Base-by-base conservation (phyloP, 1,139 yeast genomes). In the Spathaspora jeffriesii region DNA sequence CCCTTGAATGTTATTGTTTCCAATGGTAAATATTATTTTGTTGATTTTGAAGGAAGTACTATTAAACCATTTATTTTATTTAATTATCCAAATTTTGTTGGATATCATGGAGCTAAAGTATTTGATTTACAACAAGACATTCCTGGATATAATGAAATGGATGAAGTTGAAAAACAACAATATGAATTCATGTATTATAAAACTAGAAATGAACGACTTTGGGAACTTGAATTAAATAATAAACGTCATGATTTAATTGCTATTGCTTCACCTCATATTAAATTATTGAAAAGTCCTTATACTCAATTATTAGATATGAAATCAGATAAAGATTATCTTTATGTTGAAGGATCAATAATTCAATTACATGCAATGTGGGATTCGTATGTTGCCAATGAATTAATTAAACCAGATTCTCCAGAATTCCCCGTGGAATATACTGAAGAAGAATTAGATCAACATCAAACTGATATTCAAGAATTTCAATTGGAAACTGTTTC, bases 151-250 rank as follows among this genome's bases (percentile, higher is more conserved):
- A 81, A 81, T 8, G 71, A 78, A 50, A 69, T 91, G 67, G 81
- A 81, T 45, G 95, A 85, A 30, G 70, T 79, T 40, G 96, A 89
- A 55, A 81, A 87, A 67, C 85, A 81, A 55, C 92, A 91, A 61
- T 88, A 88, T 59, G 85, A 85, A 60, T 91, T 87, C 67, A 88
- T 91, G 84, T 84, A 86, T 63, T 85, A 84, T 57, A 84, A 92
- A 66, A 91, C 98, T 7, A 85, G 97, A 75, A 90, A 91, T 64
- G 96, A 92, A 68, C 84, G 88, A 57, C 70, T 88, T 48, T 93
- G 96, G 92, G 98, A 92, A 67, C 68, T 79, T 53, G 80, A 84
- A 39, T 74, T 92, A 57, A 88, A 88, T 61, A 78, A 80, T 45
- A 76, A 78, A 45, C 73, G 81, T 52, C 85, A 79, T 57, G 82